Evolutionary conservation across 2,329 filamentous ascomycete species (phyloP).

Genomic region (Monilinia vaccinii-corymbosi): DNA sequence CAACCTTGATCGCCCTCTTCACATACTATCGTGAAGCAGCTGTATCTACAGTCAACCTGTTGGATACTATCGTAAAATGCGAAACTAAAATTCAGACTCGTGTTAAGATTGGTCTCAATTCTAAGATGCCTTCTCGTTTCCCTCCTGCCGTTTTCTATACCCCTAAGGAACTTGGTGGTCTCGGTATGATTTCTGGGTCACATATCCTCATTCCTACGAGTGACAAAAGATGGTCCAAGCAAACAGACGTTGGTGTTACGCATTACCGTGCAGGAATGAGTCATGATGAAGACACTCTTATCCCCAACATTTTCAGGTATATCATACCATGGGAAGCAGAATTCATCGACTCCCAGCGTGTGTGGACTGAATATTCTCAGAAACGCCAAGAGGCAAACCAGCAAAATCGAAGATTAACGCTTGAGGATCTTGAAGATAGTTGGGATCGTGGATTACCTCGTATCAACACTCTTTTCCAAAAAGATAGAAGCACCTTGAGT

Average conservation of each 20-base stretch:
- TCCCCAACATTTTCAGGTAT: slow-evolving; percentile 98
- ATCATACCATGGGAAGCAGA: slow-evolving; percentile 99
- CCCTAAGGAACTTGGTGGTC: slow-evolving; percentile 90
- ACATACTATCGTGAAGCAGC: slow-evolving; percentile 98
- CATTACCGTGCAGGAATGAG: slow-evolving; percentile 98
- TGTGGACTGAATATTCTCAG: slow-evolving; percentile 99
- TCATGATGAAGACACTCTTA: slow-evolving; percentile 93
- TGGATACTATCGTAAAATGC: slow-evolving; percentile 98
- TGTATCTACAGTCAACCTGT: slow-evolving; percentile 84
- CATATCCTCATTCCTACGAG: slow-evolving; percentile 96
- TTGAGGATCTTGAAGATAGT: slow-evolving; percentile 94
- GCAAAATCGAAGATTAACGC: slow-evolving; percentile 85
- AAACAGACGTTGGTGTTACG: slow-evolving; percentile 93
- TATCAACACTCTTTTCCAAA: slow-evolving; percentile 98
- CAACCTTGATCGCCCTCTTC: slow-evolving; percentile 89
- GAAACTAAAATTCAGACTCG: slow-evolving; percentile 99
- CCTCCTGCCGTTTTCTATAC: slow-evolving; percentile 98
- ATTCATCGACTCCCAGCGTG: slow-evolving; percentile 96
- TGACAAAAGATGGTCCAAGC: slow-evolving; percentile 97
- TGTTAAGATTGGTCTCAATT: slow-evolving; percentile 97
- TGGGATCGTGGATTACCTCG: slow-evolving; percentile 96
- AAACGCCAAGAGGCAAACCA: slow-evolving; percentile 96
- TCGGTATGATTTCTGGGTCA: slow-evolving; percentile 98
- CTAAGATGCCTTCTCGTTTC: slow-evolving; percentile 98
- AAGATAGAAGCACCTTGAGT: slow-evolving; percentile 90